Evolutionary conservation across 2,329 filamentous ascomycete genomes (phyloP), one percentile per base, ranked within the genome.

Genomic region (Ilyonectria robusta): DNA sequence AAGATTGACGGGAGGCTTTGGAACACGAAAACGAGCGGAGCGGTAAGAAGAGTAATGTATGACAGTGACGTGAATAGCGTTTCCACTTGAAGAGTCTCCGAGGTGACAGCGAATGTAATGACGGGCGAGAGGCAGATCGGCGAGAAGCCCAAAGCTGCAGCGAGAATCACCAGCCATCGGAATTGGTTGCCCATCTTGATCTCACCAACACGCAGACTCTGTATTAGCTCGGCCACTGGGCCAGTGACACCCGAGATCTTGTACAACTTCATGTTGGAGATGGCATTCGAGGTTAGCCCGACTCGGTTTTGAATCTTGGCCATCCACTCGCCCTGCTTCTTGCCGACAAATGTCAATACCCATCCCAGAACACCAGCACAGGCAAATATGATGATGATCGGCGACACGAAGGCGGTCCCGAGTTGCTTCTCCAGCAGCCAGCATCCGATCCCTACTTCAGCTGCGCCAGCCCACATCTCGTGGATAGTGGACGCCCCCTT

Each of bases 391-490:
- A 86, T 76, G 0, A 81, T 79, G 6, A 89, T 78, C 0, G 87
- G 86, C 0, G 84, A 82, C 0, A 83, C 73, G 44, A 85, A 88
- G 0, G 85, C 84, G 0, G 78, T 75, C 0, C 87, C 86, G 1
- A 89, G 70, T 54, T 86, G 80, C 4, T 70, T 71, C 21, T 86
- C 77, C 0, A 89, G 77, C 0, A 88, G 77, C 73, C 80, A 88
- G 54, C 82, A 81, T 0, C 82, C 83, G 2, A 88, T 59, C 5
- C 72, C 80, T 4, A 84, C 79, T 66, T 87, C 81, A 1, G 86
- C 66, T 0, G 77, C 58, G 44, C 74, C 80, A 0, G 78, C 81
- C 83, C 83, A 85, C 5, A 81, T 64, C 29, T 84, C 80, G 53
- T 85, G 85, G 35, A 84, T 62, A 1, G 62, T 69, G 4, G 71